Percentiles rank a stretch among this genome's conserved stretches.
Conservation (phyloP, 2,329 filamentous ascomycete genomes). For the Xylariomycetidae sp. region DNA sequence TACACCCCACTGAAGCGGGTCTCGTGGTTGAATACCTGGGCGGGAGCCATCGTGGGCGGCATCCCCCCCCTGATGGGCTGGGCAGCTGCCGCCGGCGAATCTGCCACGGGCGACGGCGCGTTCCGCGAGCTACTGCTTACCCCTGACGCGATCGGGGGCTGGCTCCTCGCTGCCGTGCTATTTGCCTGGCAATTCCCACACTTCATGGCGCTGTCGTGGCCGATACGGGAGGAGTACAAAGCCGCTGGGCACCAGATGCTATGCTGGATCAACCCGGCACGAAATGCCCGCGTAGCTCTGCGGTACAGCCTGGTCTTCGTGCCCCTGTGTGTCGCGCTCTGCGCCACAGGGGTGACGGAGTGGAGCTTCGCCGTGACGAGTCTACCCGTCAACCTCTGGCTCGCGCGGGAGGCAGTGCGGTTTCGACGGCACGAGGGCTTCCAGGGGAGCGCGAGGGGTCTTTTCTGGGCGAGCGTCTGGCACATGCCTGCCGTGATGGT, state of each 20-base stretch:
- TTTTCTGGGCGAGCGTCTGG: conserved; percentile 99
- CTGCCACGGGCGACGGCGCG: conserved; percentile 68
- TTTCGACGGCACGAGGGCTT: conserved; percentile 79
- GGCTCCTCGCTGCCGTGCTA: conserved; percentile 78
- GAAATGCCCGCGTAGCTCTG: conserved; percentile 82
- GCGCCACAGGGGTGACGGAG: conserved; percentile 76
- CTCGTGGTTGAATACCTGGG: conserved; percentile 87
- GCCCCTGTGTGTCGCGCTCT: conserved; percentile 78
- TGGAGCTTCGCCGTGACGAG: conserved; percentile 80
- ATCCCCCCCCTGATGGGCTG: conserved; percentile 98
- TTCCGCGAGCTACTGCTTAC: conserved; percentile 76
- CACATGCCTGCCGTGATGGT: conserved; percentile 88
- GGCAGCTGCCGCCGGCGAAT: conserved; percentile 89
- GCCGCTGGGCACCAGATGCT: conserved; percentile 67
- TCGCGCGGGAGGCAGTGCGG: conserved; percentile 69
- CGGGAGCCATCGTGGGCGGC: conserved; percentile 85
- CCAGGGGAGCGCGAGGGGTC: conserved; percentile 71
- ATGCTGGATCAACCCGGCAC: conserved; percentile 78
- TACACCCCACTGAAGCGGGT: conserved; percentile 93
- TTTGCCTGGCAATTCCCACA: conserved; percentile 98
- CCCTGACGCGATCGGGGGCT: conserved; percentile 67
- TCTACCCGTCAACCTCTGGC: conserved; percentile 78
- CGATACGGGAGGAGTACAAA: conserved; percentile 85
- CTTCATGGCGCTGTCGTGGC: conserved; percentile 91
- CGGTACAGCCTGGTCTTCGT: conserved; percentile 83